Evolutionary conservation across 495 filamentous ascomycete genomes (phyloP).

Genomic region (Penicillium dipodomyicola): DNA sequence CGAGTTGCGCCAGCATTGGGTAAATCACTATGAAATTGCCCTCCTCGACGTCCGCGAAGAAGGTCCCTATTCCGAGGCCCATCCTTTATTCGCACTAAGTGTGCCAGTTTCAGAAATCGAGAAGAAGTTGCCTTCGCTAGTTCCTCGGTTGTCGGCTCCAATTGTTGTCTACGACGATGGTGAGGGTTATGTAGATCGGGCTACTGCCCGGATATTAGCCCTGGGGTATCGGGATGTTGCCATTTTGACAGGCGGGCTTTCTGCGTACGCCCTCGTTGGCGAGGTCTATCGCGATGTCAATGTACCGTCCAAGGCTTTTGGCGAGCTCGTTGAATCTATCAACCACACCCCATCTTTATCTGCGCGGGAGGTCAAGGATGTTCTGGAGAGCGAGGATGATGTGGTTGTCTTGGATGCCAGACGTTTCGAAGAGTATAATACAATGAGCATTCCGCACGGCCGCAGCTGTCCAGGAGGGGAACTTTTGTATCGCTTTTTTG

Average conservation of each 20-base stretch:
- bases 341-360: constrained; percentile 28
- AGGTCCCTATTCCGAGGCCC: constrained; percentile 24
- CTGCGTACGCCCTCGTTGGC: constrained; percentile 20
- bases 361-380: constrained; percentile 20
- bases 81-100: constrained; percentile 25
- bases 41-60: constrained; percentile 30
- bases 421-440: constrained; percentile 26
- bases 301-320: constrained; percentile 32
- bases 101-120: constrained; percentile 28
- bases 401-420: constrained; percentile 27
- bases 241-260: constrained; percentile 24
- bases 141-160: constrained; percentile 17
- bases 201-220: constrained; percentile 13
- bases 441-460: constrained; percentile 30
- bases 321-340: constrained; percentile 31
- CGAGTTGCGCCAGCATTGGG: constrained; percentile 20
- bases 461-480: constrained; percentile 31
- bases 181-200: constrained; percentile 21
- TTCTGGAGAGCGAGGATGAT: constrained; percentile 18
- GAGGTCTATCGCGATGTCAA: constrained; percentile 32
- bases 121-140: constrained; percentile 17
- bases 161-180: constrained; percentile 27
- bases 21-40: constrained; percentile 19
- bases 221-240: constrained; percentile 21
- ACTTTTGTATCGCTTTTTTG: constrained; percentile 26